A percentile compares a stretch with the other conserved stretches of the same genome.
Evolutionary conservation across 1,284 basidiomycete species (phyloP).

Genomic region (Ceratobasidium sp.): DNA sequence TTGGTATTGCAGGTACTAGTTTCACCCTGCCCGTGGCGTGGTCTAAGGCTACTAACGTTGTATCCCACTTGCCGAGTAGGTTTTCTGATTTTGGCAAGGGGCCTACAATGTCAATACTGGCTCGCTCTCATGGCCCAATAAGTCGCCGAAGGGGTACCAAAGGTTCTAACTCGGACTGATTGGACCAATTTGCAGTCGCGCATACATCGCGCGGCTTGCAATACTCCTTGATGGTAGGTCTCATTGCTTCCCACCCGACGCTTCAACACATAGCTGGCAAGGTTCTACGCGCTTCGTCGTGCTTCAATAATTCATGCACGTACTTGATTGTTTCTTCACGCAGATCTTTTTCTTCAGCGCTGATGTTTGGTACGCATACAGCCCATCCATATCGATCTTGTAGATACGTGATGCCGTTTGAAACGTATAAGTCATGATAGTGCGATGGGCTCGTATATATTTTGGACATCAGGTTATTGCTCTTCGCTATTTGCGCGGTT

Average conservation of each 20-base stretch:
- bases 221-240: constrained; percentile 51
- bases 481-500: no score
- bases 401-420: constrained; percentile 53
- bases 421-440: constrained; percentile 53
- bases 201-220: constrained; percentile 54
- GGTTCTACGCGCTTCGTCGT: constrained; percentile 49
- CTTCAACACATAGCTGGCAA: constrained; percentile 22
- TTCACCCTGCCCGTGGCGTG: constrained; percentile 57
- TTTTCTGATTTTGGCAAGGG: constrained; percentile 58
- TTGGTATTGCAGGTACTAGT: constrained; percentile 52
- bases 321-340: constrained; percentile 40
- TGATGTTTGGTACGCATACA: constrained; percentile 59
- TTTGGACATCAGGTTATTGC: constrained; percentile 53
- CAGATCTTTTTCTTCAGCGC: not conserved
- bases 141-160: constrained; percentile 53
- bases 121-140: constrained; percentile 55
- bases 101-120: constrained; percentile 64
- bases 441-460: constrained; percentile 51
- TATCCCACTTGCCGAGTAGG: constrained; percentile 57
- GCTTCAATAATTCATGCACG: constrained; percentile 38
- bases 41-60: constrained; percentile 59
- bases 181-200: constrained; percentile 52
- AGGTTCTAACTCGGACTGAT: constrained; percentile 53
- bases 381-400: constrained; percentile 45
- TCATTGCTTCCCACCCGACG: constrained; percentile 51